Conservation (phyloP, 2,329 filamentous ascomycete genomes). For the Aureobasidium leucospermi region DNA sequence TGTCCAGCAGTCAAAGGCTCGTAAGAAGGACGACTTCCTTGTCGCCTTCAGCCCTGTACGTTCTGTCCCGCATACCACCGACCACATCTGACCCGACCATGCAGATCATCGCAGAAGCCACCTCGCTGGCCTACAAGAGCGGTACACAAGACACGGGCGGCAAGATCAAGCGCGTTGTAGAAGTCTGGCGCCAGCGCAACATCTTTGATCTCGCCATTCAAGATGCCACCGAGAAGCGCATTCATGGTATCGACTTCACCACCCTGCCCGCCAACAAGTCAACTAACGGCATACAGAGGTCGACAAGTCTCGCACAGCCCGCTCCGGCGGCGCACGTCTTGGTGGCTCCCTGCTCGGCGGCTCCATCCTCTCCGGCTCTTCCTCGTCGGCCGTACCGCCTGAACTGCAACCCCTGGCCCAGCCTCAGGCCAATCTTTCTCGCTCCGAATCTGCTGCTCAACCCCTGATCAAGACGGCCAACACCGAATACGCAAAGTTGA, state of each 20-base stretch:
- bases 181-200: slow-evolving; percentile 81
- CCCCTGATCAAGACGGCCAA: slow-evolving; percentile 63
- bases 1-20: slow-evolving; percentile 88
- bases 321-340: slow-evolving; percentile 15
- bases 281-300: slow-evolving; percentile 34
- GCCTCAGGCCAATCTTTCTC: slow-evolving; percentile 65
- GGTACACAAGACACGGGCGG: slow-evolving; percentile 77
- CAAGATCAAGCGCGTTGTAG: slow-evolving; percentile 81
- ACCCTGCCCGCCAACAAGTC: too few relatives aligned
- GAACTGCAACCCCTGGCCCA: slow-evolving; percentile 72
- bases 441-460: slow-evolving; percentile 61
- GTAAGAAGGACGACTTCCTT: slow-evolving; percentile 87
- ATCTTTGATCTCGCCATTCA: slow-evolving; percentile 82
- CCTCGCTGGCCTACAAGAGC: slow-evolving; percentile 82
- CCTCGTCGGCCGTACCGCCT: slow-evolving; percentile 53
- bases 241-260: slow-evolving; percentile 59
- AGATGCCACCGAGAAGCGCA: slow-evolving; percentile 67
- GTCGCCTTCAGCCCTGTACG: slow-evolving; percentile 73
- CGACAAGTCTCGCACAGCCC: slow-evolving; percentile 38
- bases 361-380: slow-evolving; percentile 59
- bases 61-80: slow-evolving; percentile 10
- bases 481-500: slow-evolving; percentile 76
- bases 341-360: slow-evolving; percentile 45
- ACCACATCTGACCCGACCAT: not conserved
- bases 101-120: slow-evolving; percentile 79